A percentile compares a stretch with the other conserved stretches of the same genome.
Evolutionary conservation across 2,329 filamentous ascomycete species (phyloP).

Genomic region (Penicillium carneum): DNA sequence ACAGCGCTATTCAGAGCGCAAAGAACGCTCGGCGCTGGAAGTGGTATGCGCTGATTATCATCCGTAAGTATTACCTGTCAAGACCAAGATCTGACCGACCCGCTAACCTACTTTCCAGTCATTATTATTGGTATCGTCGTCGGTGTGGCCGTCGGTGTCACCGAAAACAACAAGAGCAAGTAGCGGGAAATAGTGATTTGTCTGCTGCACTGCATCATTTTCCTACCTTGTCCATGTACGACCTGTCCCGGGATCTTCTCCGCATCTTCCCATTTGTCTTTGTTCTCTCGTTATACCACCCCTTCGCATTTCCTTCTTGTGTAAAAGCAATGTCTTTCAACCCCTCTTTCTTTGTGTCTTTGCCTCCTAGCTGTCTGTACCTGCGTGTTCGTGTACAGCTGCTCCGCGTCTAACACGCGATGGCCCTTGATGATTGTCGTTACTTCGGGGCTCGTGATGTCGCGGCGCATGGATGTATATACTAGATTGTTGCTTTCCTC

Average conservation of each 20-base stretch:
- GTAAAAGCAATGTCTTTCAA: slow-evolving; percentile 36
- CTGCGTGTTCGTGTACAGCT: slow-evolving; percentile 31
- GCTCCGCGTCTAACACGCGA: slow-evolving; percentile 19
- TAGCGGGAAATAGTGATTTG: slow-evolving; percentile 9
- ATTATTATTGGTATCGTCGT: slow-evolving; percentile 63
- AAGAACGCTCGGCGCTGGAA: slow-evolving; percentile 86
- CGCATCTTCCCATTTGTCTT: slow-evolving; percentile 20
- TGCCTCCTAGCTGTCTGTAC: slow-evolving; percentile 26
- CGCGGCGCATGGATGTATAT: slow-evolving; percentile 31
- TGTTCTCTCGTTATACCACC: slow-evolving; percentile 37
- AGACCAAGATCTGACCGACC: slow-evolving; percentile 6
- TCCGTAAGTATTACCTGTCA: slow-evolving; percentile 56
- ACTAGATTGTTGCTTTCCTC: slow-evolving; percentile 35
- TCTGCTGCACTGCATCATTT: not conserved
- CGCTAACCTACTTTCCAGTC: slow-evolving; percentile 47
- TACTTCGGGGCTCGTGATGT: slow-evolving; percentile 11
- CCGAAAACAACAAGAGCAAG: slow-evolving; percentile 38
- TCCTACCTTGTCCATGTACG: slow-evolving; percentile 18
- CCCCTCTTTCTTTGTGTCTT: slow-evolving; percentile 27
- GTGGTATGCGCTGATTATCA: slow-evolving; percentile 90
- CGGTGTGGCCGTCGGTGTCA: slow-evolving; percentile 59
- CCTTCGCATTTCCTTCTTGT: slow-evolving; percentile 36
- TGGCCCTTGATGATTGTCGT: slow-evolving; percentile 27
- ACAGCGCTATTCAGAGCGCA: slow-evolving; percentile 80
- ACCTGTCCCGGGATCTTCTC: slow-evolving; percentile 23